These are phyloP conservation scores for Trichomonascus vanleenenianus DNA, from an alignment of 805 yeast genomes.

Conservation along the genomic window DNA sequence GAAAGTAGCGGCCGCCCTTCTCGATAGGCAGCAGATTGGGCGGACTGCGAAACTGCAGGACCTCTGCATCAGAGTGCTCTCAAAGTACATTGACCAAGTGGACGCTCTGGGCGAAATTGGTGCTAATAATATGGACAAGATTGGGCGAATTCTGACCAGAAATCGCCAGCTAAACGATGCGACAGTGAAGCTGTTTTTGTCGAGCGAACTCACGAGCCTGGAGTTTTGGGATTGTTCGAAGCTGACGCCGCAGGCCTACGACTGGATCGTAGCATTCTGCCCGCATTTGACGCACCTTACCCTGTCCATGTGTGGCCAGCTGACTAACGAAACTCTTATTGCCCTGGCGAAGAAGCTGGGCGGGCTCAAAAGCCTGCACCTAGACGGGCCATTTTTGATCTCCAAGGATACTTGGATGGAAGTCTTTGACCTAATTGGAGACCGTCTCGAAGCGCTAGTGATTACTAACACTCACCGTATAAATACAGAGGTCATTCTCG, in stretches of 20 bases:
- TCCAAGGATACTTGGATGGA: conserved; percentile 69
- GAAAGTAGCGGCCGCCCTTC: conserved; percentile 73
- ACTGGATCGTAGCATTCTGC: conserved; percentile 67
- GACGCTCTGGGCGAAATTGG: conserved; percentile 89
- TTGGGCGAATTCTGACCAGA: conserved; percentile 68
- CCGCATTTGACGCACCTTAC: conserved; percentile 62
- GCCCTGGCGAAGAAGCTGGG: conserved; percentile 55
- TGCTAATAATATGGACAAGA: conserved; percentile 54
- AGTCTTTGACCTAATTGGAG: conserved; percentile 54
- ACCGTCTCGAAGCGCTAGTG: conserved; percentile 49
- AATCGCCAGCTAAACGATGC: conserved; percentile 71
- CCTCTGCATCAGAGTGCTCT: conserved; percentile 60
- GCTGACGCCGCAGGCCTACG: conserved; percentile 55
- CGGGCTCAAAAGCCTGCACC: conserved; percentile 44
- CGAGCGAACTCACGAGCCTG: conserved; percentile 45
- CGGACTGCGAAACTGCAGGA: conserved; percentile 65
- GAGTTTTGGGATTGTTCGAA: conserved; percentile 93
- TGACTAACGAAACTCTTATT: conserved; percentile 66
- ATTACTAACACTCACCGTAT: conserved; percentile 80
- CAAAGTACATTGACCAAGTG: conserved; percentile 60
- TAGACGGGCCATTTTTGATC: conserved; percentile 88
- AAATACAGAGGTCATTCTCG: conserved; percentile 53
- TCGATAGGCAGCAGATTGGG: conserved; percentile 39
- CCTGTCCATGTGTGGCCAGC: conserved; percentile 87
- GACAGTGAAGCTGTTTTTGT: conserved; percentile 68